A percentile compares a stretch with the other conserved stretches of the same genome.
Conservation (phyloP, 2,329 filamentous ascomycete species). For the Reticulascus tulasneorum region DNA sequence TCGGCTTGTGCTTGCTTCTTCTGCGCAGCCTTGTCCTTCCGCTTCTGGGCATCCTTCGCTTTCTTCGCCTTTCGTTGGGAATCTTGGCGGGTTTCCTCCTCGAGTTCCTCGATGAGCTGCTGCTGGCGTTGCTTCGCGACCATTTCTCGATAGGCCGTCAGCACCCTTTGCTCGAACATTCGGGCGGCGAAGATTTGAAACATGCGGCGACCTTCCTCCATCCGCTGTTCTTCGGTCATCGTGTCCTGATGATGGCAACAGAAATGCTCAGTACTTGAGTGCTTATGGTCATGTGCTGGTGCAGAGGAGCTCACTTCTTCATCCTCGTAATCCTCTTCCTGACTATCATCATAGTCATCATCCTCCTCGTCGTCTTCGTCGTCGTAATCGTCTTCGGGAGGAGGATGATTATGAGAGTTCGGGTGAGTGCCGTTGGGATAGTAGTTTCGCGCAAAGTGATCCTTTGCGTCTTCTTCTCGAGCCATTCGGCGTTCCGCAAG, state of each 20-base stretch:
- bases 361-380: slow-evolving; percentile 59
- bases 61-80: slow-evolving; percentile 86
- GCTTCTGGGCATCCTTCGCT: slow-evolving; percentile 88
- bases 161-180: slow-evolving; percentile 97
- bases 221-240: slow-evolving; percentile 97
- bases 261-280: slow-evolving; percentile 37
- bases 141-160: slow-evolving; percentile 97
- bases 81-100: slow-evolving; percentile 75
- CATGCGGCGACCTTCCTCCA: slow-evolving; percentile 98
- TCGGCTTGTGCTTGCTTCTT: slow-evolving; percentile 89
- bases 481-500: slow-evolving; percentile 96
- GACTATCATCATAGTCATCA: slow-evolving; percentile 50
- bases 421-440: slow-evolving; percentile 56
- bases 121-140: slow-evolving; percentile 89
- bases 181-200: slow-evolving; percentile 98
- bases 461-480: slow-evolving; percentile 83
- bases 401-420: slow-evolving; percentile 66
- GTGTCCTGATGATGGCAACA: slow-evolving; percentile 64
- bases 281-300: slow-evolving; percentile 15
- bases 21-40: slow-evolving; percentile 86
- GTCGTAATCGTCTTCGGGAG: slow-evolving; percentile 71
- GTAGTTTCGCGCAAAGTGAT: slow-evolving; percentile 57
- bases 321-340: slow-evolving; percentile 58
- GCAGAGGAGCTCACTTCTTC: slow-evolving; percentile 38
- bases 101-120: slow-evolving; percentile 84